Evolutionary conservation across 2,329 filamentous ascomycete species (phyloP).

Genomic region (Lasiodiplodia gonubiensis): DNA sequence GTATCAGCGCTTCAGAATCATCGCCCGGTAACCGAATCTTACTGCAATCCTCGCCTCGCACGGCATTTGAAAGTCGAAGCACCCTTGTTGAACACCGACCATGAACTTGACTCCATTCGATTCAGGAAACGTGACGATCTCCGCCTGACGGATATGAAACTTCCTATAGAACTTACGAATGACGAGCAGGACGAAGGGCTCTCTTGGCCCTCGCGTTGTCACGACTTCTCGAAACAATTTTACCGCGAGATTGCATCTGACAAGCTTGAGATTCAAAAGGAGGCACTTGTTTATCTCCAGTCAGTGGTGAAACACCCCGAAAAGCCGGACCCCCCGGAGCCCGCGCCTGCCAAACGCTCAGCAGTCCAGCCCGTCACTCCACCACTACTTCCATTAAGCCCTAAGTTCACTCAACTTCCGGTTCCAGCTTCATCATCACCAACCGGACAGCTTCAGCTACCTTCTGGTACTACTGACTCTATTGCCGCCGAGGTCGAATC

Average conservation of each 20-base stretch:
- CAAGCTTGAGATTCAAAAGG: constrained; percentile 46
- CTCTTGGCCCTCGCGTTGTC: constrained; percentile 47
- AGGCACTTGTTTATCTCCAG: constrained; percentile 46
- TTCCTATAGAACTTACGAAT: constrained; percentile 44
- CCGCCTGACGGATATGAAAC: constrained; percentile 38
- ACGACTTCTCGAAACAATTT: constrained; percentile 37
- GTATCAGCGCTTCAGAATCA: constrained; percentile 30
- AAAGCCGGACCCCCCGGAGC: background rate
- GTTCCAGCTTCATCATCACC: constrained; percentile 40
- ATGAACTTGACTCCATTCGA: constrained; percentile 51
- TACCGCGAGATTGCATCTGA: constrained; percentile 39
- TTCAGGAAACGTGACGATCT: constrained; percentile 42
- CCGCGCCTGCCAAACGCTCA: too few relatives aligned
- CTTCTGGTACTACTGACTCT: constrained; percentile 46
- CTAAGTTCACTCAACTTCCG: constrained; percentile 46
- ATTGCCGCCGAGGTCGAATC: constrained; percentile 40
- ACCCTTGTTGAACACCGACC: constrained; percentile 54
- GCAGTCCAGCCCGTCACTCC: constrained; percentile 47
- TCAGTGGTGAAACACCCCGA: background rate
- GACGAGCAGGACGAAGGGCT: constrained; percentile 52
- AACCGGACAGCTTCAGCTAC: constrained; percentile 43
- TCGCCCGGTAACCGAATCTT: background rate
- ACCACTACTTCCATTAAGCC: constrained; percentile 55
- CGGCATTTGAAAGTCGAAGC: constrained; percentile 50
- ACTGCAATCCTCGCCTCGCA: constrained; percentile 30